These are phyloP conservation scores for Daldinia loculata DNA, from an alignment of 495 filamentous ascomycete genomes.

Conservation along the genomic window DNA sequence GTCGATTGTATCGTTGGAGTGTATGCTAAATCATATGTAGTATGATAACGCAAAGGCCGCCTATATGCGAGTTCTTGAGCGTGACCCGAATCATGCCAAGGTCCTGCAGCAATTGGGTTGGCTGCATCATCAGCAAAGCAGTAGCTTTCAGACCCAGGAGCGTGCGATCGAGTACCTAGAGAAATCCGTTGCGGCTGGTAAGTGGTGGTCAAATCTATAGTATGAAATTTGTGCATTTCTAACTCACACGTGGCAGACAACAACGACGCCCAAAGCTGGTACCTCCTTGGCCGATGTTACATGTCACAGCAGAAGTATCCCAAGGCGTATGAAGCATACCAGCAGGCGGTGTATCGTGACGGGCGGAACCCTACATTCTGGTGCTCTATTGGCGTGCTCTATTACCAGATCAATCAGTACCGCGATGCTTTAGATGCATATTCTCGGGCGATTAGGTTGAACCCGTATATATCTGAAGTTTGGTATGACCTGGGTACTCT, in stretches of 20 bases:
- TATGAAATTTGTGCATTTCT: conserved; percentile 29
- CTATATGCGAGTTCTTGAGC: conserved; percentile 91
- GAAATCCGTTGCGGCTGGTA: conserved; percentile 94
- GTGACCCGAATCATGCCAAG: conserved; percentile 96
- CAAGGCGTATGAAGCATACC: conserved; percentile 98
- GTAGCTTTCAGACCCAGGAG: conserved; percentile 87
- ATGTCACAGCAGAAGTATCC: conserved; percentile 99
- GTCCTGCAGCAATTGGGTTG: conserved; percentile 98
- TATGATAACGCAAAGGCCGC: conserved; percentile 91
- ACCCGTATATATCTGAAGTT: conserved; percentile 98
- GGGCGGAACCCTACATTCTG: conserved; percentile 99
- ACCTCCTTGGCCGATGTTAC: conserved; percentile 95
- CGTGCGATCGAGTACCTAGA: conserved; percentile 96
- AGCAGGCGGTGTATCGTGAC: conserved; percentile 98
- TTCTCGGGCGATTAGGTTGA: conserved; percentile 95
- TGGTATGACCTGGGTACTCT: conserved; percentile 99
- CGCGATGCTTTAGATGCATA: conserved; percentile 98
- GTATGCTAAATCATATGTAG: conserved; percentile 59
- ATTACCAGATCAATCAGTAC: conserved; percentile 99
- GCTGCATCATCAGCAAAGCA: conserved; percentile 96
- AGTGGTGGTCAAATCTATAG: conserved; percentile 47
- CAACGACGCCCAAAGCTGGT: conserved; percentile 97
- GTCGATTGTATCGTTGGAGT: not conserved
- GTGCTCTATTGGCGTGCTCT: conserved; percentile 99
- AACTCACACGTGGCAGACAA: conserved; percentile 72